These are phyloP conservation scores for Erodium maritimum DNA, from an alignment of 345 rosid genomes.

Conservation along the genomic window DNA sequence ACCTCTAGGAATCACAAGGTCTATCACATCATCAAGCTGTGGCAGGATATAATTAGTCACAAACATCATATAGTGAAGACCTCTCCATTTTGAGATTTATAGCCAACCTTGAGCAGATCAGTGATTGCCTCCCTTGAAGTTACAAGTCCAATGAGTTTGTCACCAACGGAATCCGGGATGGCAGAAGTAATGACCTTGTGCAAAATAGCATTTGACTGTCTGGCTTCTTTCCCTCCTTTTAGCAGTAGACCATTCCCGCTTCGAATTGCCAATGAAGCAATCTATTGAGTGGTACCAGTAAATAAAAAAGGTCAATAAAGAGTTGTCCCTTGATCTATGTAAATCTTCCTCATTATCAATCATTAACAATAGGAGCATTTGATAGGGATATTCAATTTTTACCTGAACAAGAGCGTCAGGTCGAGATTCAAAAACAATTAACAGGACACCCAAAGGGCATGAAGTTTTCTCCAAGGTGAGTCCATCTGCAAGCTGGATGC, in stretches of 20 bases:
- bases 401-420: constrained; percentile 99
- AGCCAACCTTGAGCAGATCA: constrained; percentile 74
- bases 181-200: constrained; percentile 95
- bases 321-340: too few species aligned
- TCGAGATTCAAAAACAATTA: constrained; percentile 91
- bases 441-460: constrained; percentile 87
- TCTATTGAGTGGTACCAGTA: constrained; percentile 32
- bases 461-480: constrained; percentile 90
- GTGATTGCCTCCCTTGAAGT: constrained; percentile 95
- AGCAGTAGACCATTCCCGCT: constrained; percentile 92
- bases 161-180: constrained; percentile 66
- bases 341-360: background rate
- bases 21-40: constrained; percentile 97
- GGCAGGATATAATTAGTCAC: constrained; percentile 14
- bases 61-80: background rate
- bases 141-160: constrained; percentile 79
- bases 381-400: constrained; percentile 8
- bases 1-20: constrained; percentile 99
- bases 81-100: background rate
- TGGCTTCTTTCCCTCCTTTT: constrained; percentile 98
- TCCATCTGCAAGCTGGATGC: constrained; percentile 82
- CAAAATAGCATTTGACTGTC: constrained; percentile 78
- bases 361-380: background rate
- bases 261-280: constrained; percentile 86
- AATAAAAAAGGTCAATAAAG: background rate